These are phyloP conservation scores for Sphagnum tenellum DNA, from an alignment of 225 moss, liverwort and hornwort genomes.

Conservation along the genomic window DNA sequence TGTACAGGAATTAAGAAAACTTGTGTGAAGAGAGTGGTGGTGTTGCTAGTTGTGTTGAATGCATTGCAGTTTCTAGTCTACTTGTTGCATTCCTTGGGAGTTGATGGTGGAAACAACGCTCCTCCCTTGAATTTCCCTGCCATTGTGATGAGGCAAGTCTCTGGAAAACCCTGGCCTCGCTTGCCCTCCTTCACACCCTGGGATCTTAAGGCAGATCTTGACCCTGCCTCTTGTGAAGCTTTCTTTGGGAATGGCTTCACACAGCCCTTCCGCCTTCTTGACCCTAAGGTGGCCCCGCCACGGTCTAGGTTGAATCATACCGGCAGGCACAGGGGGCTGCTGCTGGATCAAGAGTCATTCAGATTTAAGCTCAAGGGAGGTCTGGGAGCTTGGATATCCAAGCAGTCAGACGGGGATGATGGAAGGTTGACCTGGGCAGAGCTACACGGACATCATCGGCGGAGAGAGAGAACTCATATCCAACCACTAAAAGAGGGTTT, in stretches of 20 bases:
- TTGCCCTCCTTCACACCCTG: constrained; percentile 55
- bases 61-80: constrained; percentile 41
- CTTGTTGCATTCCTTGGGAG: background rate
- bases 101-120: background rate
- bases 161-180: constrained; percentile 66
- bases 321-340: constrained; percentile 7
- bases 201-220: constrained; percentile 34
- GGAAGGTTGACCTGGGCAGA: constrained; percentile 12
- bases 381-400: constrained; percentile 5
- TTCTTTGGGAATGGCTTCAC: constrained; percentile 89
- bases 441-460: constrained; percentile 5
- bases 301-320: constrained; percentile 6
- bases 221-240: constrained; percentile 60
- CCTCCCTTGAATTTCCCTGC: background rate
- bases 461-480: constrained; percentile 9
- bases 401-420: constrained; percentile 10
- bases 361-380: constrained; percentile 18
- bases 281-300: constrained; percentile 12
- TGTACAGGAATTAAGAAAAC: constrained; percentile 18
- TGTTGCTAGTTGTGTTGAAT: constrained; percentile 29
- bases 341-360: constrained; percentile 6
- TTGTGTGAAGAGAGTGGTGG: constrained; percentile 49
- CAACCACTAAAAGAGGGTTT: constrained; percentile 24
- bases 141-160: background rate
- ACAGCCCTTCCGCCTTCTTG: constrained; percentile 47